Conservation (phyloP, 306 rosid species). For the Fragaria iinumae region DNA sequence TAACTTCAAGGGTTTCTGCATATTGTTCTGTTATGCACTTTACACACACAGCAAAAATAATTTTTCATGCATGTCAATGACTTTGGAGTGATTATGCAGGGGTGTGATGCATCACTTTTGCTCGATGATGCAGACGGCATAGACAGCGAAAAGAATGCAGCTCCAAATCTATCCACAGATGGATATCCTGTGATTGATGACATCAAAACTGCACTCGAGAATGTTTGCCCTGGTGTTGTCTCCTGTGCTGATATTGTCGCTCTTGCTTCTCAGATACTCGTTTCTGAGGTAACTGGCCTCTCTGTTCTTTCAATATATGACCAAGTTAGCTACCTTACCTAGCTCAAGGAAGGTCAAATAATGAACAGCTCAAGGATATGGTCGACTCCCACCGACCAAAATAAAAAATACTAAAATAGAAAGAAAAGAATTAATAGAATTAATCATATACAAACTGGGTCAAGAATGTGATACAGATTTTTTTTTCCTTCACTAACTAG, state of each 20-base stretch:
- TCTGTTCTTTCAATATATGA: not conserved
- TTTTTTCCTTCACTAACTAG: not conserved
- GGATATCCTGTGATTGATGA: conserved; percentile 41
- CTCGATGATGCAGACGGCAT: conserved; percentile 33
- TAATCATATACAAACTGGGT: not conserved
- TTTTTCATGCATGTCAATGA: not conserved
- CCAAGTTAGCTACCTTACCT: not conserved
- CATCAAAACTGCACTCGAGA: conserved; percentile 43
- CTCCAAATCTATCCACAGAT: conserved; percentile 9
- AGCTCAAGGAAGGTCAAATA: not conserved
- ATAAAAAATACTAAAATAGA: not conserved
- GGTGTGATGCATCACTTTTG: conserved; percentile 50
- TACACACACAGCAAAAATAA: not conserved
- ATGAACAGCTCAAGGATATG: not conserved
- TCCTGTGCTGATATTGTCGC: conserved; percentile 55
- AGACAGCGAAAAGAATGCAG: conserved; percentile 24
- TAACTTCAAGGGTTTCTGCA: not conserved
- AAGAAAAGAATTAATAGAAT: not conserved
- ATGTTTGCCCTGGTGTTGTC: conserved; percentile 46
- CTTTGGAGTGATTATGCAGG: conserved; percentile 19
- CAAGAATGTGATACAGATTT: not conserved
- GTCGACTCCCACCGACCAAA: not conserved
- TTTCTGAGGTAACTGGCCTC: conserved; percentile 27
- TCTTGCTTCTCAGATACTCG: conserved; percentile 28
- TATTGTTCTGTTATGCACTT: not conserved